Conservation (phyloP, 1,284 basidiomycete species). For the Thecaphora thlaspeos region DNA sequence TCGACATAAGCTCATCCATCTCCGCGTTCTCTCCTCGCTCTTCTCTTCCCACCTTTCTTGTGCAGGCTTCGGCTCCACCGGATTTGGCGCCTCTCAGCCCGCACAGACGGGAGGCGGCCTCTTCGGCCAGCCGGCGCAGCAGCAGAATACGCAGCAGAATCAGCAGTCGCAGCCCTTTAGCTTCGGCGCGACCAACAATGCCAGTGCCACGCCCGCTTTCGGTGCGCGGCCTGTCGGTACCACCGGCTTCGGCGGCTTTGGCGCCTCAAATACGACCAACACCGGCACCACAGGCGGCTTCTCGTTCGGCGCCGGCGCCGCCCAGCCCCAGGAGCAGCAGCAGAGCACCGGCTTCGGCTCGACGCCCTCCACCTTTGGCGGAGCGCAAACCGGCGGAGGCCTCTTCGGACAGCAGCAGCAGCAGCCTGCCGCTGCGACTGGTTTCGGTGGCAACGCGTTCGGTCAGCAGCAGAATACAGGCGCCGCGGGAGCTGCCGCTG, state of each 20-base stretch:
- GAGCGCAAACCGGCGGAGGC: constrained; percentile 10
- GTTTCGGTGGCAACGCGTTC: constrained; percentile 28
- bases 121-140: constrained; percentile 50
- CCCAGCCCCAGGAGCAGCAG: constrained; percentile 24
- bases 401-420: constrained; percentile 42
- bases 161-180: constrained; percentile 41
- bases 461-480: constrained; percentile 23
- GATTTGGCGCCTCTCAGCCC: constrained; percentile 39
- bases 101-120: constrained; percentile 49
- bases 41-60: background rate
- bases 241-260: constrained; percentile 46
- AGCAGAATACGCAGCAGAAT: constrained; percentile 40
- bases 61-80: constrained; percentile 32
- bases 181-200: constrained; percentile 33
- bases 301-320: constrained; percentile 31
- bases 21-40: background rate
- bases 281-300: constrained; percentile 22
- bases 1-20: too few relatives aligned
- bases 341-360: constrained; percentile 30
- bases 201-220: constrained; percentile 28
- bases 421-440: constrained; percentile 22
- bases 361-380: constrained; percentile 20
- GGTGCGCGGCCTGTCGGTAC: constrained; percentile 42
- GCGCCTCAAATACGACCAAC: constrained; percentile 14
- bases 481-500: constrained; percentile 4